phyloP scores from a whole-genome alignment of 306 rosid genomes.

The Parietaria judaica region DNA sequence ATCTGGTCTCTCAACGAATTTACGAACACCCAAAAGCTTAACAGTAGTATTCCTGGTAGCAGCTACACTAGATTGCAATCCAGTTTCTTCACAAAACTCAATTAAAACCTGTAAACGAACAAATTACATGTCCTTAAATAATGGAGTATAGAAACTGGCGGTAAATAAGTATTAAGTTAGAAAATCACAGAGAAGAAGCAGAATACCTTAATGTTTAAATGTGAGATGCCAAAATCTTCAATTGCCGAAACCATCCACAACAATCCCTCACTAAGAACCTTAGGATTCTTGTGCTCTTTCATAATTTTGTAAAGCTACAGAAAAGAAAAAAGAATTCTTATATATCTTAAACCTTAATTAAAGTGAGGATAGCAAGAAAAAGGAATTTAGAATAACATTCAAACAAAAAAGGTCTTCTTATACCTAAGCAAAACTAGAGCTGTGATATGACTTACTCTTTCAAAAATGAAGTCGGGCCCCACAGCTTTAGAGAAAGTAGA shows the following conservation, averaged over 20 bases:
- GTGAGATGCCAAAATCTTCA: conserved; percentile 88
- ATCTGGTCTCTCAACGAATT: conserved; percentile 78
- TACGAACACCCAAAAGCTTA: conserved; percentile 92
- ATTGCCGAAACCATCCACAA: conserved; percentile 96
- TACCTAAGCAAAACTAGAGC: not conserved
- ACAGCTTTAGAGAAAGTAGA: conserved; percentile 81
- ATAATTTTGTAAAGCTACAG: conserved; percentile 78
- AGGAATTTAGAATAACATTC: not conserved
- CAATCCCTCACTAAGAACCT: conserved; percentile 95
- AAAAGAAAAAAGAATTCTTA: too few relatives aligned
- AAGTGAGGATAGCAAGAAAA: too few relatives aligned
- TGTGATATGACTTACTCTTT: conserved; percentile 57
- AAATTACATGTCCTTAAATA: conserved; percentile 10
- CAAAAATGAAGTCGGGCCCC: conserved; percentile 95
- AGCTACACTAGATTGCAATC: conserved; percentile 93
- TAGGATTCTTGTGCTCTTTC: conserved; percentile 99
- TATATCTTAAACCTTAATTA: too few relatives aligned
- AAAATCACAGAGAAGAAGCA: not conserved
- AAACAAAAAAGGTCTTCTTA: too few relatives aligned
- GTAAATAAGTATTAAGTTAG: not conserved
- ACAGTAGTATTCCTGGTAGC: conserved; percentile 93
- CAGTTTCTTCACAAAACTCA: conserved; percentile 88
- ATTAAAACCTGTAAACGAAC: conserved; percentile 66
- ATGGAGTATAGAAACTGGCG: conserved; percentile 5
- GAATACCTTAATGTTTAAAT: conserved; percentile 82